phyloP scores from a whole-genome alignment of 2,329 filamentous ascomycete species.

The Colletotrichum lindemuthianum region DNA sequence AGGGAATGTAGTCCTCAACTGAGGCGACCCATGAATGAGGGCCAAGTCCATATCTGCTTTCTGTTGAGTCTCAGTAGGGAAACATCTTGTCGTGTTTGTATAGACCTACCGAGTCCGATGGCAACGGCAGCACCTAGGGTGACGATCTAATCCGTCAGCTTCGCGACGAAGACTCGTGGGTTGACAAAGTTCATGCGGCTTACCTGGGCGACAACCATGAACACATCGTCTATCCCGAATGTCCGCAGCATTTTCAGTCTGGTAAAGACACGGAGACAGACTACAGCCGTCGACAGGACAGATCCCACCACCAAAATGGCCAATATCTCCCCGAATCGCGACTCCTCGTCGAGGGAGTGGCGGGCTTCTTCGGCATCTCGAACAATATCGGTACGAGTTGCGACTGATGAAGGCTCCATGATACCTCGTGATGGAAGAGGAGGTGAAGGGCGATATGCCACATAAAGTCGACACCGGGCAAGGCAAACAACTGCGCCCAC shows the following conservation, averaged over 20 bases:
- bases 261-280: constrained; percentile 39
- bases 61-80: constrained; percentile 21
- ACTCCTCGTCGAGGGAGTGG: constrained; percentile 38
- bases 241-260: constrained; percentile 37
- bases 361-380: too few relatives aligned
- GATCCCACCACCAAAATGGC: constrained; percentile 39
- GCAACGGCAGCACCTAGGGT: constrained; percentile 38
- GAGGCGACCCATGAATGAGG: constrained; percentile 37
- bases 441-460: too few relatives aligned
- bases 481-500: too few relatives aligned
- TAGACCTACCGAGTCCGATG: constrained; percentile 40
- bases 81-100: too few relatives aligned
- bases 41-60: constrained; percentile 40
- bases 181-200: not conserved
- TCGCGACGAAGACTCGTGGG: not conserved
- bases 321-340: constrained; percentile 37
- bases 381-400: too few relatives aligned
- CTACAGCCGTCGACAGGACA: constrained; percentile 37
- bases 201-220: constrained; percentile 39
- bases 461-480: too few relatives aligned
- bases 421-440: too few relatives aligned
- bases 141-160: constrained; percentile 17
- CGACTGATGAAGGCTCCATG: too few relatives aligned
- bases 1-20: constrained; percentile 33
- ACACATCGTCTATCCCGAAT: constrained; percentile 40